Evolutionary conservation across 352 stramenopile genomes (phyloP).

Genomic region (Pythium periplocum): DNA sequence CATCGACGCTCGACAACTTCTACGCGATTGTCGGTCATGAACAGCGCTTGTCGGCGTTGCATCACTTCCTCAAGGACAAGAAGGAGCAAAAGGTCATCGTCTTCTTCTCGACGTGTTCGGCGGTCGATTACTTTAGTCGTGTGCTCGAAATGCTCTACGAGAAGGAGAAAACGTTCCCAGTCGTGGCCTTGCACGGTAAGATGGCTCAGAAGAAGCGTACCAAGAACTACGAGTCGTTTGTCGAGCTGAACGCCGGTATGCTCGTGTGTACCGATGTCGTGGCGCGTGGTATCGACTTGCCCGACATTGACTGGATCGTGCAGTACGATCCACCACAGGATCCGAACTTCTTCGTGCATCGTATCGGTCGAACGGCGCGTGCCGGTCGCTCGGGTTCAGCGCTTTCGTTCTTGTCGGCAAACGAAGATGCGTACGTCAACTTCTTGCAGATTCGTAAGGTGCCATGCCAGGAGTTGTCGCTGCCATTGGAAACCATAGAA

Average conservation of each 20-base stretch:
- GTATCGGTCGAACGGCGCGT: slow-evolving; percentile 96
- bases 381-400: slow-evolving; percentile 91
- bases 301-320: slow-evolving; percentile 98
- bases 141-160: slow-evolving; percentile 80
- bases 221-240: slow-evolving; percentile 72
- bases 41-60: slow-evolving; percentile 90
- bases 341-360: slow-evolving; percentile 99
- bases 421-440: slow-evolving; percentile 97
- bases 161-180: slow-evolving; percentile 24
- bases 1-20: slow-evolving; percentile 89
- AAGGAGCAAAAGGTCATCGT: slow-evolving; percentile 93
- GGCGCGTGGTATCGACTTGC: slow-evolving; percentile 97
- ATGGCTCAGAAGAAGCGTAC: slow-evolving; percentile 90
- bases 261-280: slow-evolving; percentile 99
- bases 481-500: slow-evolving; percentile 59
- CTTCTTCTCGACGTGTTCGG: slow-evolving; percentile 98
- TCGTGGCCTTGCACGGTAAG: slow-evolving; percentile 91
- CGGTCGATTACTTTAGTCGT: slow-evolving; percentile 98
- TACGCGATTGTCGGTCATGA: slow-evolving; percentile 93
- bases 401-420: slow-evolving; percentile 94
- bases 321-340: slow-evolving; percentile 98
- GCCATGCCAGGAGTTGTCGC: slow-evolving; percentile 77
- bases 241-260: slow-evolving; percentile 53
- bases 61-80: slow-evolving; percentile 91
- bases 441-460: slow-evolving; percentile 94